phyloP scores from a whole-genome alignment of 768 basidiomycete genomes.

The Podaxis pistillaris region DNA sequence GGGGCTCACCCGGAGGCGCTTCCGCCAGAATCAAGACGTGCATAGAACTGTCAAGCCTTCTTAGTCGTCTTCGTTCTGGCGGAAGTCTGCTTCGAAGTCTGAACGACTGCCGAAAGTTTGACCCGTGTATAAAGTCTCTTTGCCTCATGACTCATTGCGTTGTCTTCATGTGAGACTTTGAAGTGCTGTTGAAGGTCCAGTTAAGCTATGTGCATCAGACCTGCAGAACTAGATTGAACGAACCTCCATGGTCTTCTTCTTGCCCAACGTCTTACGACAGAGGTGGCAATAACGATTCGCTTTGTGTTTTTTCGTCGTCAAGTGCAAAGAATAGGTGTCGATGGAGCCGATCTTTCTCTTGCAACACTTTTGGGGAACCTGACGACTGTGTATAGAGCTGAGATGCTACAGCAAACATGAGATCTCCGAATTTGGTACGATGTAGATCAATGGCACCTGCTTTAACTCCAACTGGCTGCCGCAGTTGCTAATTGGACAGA shows the following conservation, averaged over 20 bases:
- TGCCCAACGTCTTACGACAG: neutral
- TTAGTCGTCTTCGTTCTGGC: neutral
- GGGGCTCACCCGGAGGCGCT: neutral
- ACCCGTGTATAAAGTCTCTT: neutral
- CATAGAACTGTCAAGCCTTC: neutral
- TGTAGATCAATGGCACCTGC: neutral
- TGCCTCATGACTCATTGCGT: neutral
- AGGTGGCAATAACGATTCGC: neutral
- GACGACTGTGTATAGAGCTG: neutral
- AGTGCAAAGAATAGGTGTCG: neutral
- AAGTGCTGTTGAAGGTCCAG: neutral
- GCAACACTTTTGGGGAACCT: neutral
- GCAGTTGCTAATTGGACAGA: neutral
- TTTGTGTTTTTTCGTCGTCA: neutral
- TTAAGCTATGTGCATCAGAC: neutral
- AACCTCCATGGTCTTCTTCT: neutral
- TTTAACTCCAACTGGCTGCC: neutral
- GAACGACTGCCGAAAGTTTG: neutral
- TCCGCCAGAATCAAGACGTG: neutral
- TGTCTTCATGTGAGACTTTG: neutral
- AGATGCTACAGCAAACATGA: neutral
- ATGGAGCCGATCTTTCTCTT: neutral
- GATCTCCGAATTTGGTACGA: neutral
- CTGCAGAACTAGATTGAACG: neutral
- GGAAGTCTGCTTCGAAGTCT: neutral